These are phyloP conservation scores for Deuterostichococcus epilithicus DNA, from an alignment of 139 green algal species.

Conservation along the genomic window DNA sequence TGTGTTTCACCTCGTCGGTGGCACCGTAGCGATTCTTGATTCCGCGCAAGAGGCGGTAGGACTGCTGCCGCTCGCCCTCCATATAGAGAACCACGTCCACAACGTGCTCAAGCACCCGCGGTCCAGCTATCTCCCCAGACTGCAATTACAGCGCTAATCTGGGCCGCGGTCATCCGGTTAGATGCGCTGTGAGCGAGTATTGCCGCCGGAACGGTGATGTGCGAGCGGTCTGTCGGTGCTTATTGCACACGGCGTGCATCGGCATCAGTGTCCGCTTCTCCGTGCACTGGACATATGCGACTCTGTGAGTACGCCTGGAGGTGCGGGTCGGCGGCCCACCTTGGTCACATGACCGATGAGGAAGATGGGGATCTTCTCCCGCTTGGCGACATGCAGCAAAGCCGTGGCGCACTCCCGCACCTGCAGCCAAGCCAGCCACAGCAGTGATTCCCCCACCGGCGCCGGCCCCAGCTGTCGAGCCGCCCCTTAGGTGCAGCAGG, in stretches of 20 bases:
- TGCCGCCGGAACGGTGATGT: too few species aligned
- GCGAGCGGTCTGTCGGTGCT: too few species aligned
- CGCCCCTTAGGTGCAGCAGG: too few species aligned
- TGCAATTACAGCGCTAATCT: neutral
- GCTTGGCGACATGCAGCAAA: conserved; percentile 77
- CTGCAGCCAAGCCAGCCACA: conserved; percentile 39
- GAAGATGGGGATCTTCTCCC: conserved; percentile 66
- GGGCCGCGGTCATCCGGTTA: too few species aligned
- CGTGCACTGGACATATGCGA: too few species aligned
- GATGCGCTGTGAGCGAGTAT: too few species aligned
- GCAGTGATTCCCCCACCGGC: too few species aligned
- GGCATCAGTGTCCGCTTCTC: too few species aligned
- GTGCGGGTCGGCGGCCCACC: conserved; percentile 5
- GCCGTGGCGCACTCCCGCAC: conserved; percentile 85
- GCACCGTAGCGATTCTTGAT: conserved; percentile 84
- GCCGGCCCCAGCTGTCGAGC: too few species aligned
- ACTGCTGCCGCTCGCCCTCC: conserved; percentile 65
- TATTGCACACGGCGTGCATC: too few species aligned
- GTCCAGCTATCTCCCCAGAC: conserved; percentile 77
- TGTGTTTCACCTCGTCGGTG: conserved; percentile 64
- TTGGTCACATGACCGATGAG: conserved; percentile 76
- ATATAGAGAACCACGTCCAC: conserved; percentile 94
- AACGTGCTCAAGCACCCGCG: conserved; percentile 91
- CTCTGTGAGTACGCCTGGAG: too few species aligned
- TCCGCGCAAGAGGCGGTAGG: conserved; percentile 49